Evolutionary conservation across 2,329 filamentous ascomycete species (phyloP).

Genomic region (Fusarium sp.): DNA sequence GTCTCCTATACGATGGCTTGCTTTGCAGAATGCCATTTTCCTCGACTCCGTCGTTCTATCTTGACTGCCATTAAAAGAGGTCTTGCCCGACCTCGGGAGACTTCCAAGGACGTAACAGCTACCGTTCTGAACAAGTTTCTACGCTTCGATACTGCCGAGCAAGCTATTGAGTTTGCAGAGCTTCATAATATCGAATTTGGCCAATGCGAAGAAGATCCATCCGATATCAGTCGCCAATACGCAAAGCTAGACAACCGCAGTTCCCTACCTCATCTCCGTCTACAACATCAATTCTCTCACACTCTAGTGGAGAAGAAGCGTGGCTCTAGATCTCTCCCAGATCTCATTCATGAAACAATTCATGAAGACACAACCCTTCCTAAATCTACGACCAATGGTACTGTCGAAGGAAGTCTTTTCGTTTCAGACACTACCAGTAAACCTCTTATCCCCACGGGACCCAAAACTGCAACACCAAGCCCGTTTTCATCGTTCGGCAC

Average conservation of each 20-base stretch:
- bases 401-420: conserved; percentile 51
- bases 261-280: conserved; percentile 63
- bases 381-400: conserved; percentile 30
- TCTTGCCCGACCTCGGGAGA: conserved; percentile 69
- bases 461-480: conserved; percentile 22
- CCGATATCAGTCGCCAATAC: conserved; percentile 57
- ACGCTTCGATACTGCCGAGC: conserved; percentile 76
- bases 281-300: conserved; percentile 70
- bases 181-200: conserved; percentile 70
- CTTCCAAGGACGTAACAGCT: conserved; percentile 73
- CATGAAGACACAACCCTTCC: conserved; percentile 56
- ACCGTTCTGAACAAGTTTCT: conserved; percentile 69
- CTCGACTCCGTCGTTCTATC: conserved; percentile 71
- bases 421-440: conserved; percentile 39
- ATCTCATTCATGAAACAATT: conserved; percentile 70
- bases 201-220: conserved; percentile 52
- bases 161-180: conserved; percentile 76
- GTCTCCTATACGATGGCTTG: conserved; percentile 80
- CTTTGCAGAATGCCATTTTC: conserved; percentile 78
- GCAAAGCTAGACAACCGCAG: conserved; percentile 62
- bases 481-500: conserved; percentile 32
- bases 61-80: conserved; percentile 68
- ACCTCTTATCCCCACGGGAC: conserved; percentile 12
- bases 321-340: conserved; percentile 64
- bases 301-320: conserved; percentile 74